phyloP scores from a whole-genome alignment of 345 rosid genomes.

The Ceriops decandra region DNA sequence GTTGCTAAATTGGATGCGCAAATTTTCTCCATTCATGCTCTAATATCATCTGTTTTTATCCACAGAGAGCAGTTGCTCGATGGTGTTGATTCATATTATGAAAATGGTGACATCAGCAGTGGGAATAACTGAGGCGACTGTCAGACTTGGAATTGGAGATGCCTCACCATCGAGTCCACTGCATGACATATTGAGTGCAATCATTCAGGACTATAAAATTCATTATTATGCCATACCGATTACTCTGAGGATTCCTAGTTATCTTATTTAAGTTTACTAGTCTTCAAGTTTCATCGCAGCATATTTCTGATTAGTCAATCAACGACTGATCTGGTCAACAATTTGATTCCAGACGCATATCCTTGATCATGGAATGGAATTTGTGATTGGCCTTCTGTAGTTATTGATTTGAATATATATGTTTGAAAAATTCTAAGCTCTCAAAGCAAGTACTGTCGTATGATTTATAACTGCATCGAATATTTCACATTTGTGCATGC shows the following conservation, averaged over 20 bases:
- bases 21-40: neutral
- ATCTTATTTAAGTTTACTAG: neutral
- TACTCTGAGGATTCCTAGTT: neutral
- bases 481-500: too few relatives aligned
- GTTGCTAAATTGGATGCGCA: too few relatives aligned
- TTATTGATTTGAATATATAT: neutral
- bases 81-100: constrained; percentile 37
- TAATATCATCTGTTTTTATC: constrained; percentile 12
- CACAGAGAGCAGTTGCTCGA: constrained; percentile 67
- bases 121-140: constrained; percentile 8
- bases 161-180: neutral
- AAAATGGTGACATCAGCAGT: constrained; percentile 28
- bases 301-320: neutral
- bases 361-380: neutral
- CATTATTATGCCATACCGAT: neutral
- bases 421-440: neutral
- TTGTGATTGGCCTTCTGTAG: neutral
- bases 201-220: constrained; percentile 10
- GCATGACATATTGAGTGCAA: neutral
- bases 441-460: too few relatives aligned
- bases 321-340: constrained; percentile 1
- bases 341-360: constrained; percentile 1
- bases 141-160: constrained; percentile 6
- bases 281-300: neutral
- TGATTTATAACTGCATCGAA: too few relatives aligned